Evolutionary conservation across 75 land plant species (phyloP), one percentile per base, ranked within the genome.

Genomic region (Sequoia sempervirens): DNA sequence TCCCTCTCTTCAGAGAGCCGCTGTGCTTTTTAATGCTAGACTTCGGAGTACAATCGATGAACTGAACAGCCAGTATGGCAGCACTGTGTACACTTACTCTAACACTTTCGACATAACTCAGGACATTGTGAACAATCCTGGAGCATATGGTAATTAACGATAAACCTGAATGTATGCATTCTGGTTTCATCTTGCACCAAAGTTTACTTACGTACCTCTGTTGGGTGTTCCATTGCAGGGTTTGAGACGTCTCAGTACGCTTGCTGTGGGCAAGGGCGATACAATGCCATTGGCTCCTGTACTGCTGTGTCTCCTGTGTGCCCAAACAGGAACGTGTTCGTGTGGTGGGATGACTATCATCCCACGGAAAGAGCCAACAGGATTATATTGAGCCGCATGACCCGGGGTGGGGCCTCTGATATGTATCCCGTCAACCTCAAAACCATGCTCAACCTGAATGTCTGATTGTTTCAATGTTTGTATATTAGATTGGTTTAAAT

Each of bases 271-370:
- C 90, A 89, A n/a, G 92, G 92, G 26, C 23, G 82, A 34, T 90
- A 84, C 88, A 90, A 90, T 86, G 92, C 86, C 30, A 73, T 91
- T 15, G 91, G 91, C 4, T 64, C 86, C 0, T 93, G 95, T 86
- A 91, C 87, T 4, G 30, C 78, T 20, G 45, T 82, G 28, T 91
- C 95, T 37, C 87, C 84, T 82, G 70, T 89, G 83, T 97, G 97
- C 84, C 41, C 84, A 34, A 89, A 97, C 47, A 86, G 97, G 53
- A 91, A 85, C 87, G 82, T 84, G 74, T 92, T 89, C 84, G 87
- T 97, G 84, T 97, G 95, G 73, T 97, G 99, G 99, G 99, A 97
- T 80, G 91, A 93, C 40, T 97, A 94, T 84, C 99, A 97, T 72
- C 97, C 99, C 50, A 85, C 94, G 0, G 96, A 97, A 28, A 82